A percentile compares a stretch with the other conserved stretches of the same genome.
Evolutionary conservation across 352 stramenopile genomes (phyloP).

Genomic region (Phytophthora chlamydospora): DNA sequence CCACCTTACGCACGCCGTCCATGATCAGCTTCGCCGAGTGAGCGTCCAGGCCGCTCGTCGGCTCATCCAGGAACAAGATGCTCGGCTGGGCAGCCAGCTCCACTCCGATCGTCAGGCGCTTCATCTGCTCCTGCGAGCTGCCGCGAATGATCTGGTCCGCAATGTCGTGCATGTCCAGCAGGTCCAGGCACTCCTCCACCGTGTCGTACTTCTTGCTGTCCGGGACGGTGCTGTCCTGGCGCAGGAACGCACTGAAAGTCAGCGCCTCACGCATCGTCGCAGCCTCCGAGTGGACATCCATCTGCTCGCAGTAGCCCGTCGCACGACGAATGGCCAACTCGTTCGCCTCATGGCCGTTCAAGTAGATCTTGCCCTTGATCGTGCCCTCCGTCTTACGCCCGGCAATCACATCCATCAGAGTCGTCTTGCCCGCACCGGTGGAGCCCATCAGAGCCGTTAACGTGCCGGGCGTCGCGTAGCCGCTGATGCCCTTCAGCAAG

Average conservation of each 20-base stretch:
- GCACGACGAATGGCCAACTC: slow-evolving; percentile 42
- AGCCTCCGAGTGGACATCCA: slow-evolving; percentile 86
- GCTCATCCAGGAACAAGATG: slow-evolving; percentile 74
- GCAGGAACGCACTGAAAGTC: slow-evolving; percentile 82
- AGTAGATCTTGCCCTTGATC: slow-evolving; percentile 56
- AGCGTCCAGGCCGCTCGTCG: slow-evolving; percentile 78
- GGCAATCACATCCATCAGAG: slow-evolving; percentile 24
- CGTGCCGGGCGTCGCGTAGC: slow-evolving; percentile 59
- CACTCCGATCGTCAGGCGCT: slow-evolving; percentile 73
- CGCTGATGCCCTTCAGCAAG: slow-evolving; percentile 45
- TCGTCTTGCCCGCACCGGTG: slow-evolving; percentile 59
- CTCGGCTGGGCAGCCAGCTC: slow-evolving; percentile 82
- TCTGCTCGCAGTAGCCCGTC: slow-evolving; percentile 71
- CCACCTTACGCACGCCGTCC: slow-evolving; percentile 79
- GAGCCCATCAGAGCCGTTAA: slow-evolving; percentile 88
- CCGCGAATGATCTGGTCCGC: slow-evolving; percentile 45
- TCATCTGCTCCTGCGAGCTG: slow-evolving; percentile 45
- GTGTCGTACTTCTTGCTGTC: slow-evolving; percentile 39
- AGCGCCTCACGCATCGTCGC: slow-evolving; percentile 88
- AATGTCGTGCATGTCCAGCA: slow-evolving; percentile 38
- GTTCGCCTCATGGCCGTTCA: slow-evolving; percentile 41
- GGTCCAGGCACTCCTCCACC: slow-evolving; percentile 35
- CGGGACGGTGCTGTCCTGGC: slow-evolving; percentile 37
- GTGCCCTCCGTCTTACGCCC: slow-evolving; percentile 49
- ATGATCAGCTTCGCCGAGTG: slow-evolving; percentile 80